Percentiles rank a stretch among this genome's conserved stretches.
These are phyloP conservation scores for Clitopilus passeckerianus DNA, from an alignment of 768 basidiomycete species.

Conservation along the genomic window DNA sequence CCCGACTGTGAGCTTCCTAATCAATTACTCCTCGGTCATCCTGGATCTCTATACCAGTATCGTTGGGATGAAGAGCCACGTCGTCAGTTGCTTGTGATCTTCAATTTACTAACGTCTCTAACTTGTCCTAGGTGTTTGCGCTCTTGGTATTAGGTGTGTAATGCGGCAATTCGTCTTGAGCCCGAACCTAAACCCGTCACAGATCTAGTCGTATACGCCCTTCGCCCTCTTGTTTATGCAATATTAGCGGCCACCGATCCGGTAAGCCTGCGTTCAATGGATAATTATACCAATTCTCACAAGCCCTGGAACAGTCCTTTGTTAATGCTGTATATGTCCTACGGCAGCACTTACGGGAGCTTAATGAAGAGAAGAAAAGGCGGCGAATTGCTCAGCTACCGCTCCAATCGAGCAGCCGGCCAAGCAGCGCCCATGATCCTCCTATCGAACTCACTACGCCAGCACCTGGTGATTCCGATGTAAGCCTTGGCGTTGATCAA, in stretches of 20 bases:
- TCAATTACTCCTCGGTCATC: background rate
- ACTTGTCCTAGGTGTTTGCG: background rate
- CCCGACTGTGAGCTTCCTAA: background rate
- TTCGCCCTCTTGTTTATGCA: background rate
- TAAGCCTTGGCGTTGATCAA: background rate
- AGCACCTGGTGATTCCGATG: background rate
- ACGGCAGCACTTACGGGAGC: background rate
- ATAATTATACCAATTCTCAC: no score
- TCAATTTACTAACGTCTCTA: no score
- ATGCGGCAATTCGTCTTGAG: background rate
- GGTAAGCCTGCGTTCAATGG: no score
- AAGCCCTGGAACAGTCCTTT: background rate
- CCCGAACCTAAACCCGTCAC: background rate
- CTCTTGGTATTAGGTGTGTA: background rate
- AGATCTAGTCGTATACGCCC: background rate
- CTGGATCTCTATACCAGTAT: background rate
- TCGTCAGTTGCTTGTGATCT: background rate
- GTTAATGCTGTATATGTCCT: background rate
- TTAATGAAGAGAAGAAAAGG: background rate
- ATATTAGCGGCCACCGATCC: background rate
- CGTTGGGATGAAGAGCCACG: background rate
- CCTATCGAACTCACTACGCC: background rate
- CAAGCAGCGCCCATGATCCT: background rate
- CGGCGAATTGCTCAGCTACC: background rate
- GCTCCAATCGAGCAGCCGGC: background rate